These are phyloP conservation scores for Fusarium camptoceras DNA, from an alignment of 2,329 filamentous ascomycete genomes.

Conservation along the genomic window DNA sequence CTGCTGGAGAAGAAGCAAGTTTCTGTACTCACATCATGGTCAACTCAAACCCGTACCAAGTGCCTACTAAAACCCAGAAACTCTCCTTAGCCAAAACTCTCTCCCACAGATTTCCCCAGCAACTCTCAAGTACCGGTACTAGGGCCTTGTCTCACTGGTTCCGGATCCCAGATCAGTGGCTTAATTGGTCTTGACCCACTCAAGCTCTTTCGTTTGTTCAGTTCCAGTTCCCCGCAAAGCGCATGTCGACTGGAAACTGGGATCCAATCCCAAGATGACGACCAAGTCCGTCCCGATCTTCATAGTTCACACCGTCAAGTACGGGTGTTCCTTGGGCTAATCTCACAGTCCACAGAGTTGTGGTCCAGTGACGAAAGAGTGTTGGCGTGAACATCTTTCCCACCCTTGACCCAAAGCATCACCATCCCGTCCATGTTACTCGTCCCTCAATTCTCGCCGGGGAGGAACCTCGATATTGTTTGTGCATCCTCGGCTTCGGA, in stretches of 20 bases:
- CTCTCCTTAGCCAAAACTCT: constrained; percentile 20
- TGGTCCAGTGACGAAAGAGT: constrained; percentile 36
- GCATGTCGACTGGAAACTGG: constrained; percentile 11
- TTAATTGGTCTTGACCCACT: constrained; percentile 39
- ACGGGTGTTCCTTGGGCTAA: constrained; percentile 30
- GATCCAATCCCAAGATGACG: constrained; percentile 19
- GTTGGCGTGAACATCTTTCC: constrained; percentile 32
- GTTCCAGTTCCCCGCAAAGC: constrained; percentile 46
- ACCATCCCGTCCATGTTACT: constrained; percentile 41
- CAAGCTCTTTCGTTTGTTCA: constrained; percentile 11
- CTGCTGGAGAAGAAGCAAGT: background rate
- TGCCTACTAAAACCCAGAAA: background rate
- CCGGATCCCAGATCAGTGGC: constrained; percentile 42
- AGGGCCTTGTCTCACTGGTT: constrained; percentile 36
- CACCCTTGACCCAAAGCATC: constrained; percentile 9
- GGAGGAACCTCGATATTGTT: constrained; percentile 39
- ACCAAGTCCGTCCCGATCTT: constrained; percentile 47
- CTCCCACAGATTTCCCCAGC: constrained; percentile 3
- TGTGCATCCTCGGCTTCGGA: constrained; percentile 42
- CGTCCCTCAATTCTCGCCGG: constrained; percentile 37
- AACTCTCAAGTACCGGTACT: constrained; percentile 21
- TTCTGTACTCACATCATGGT: background rate
- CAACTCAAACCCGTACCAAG: background rate
- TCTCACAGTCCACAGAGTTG: constrained; percentile 40
- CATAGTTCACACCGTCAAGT: constrained; percentile 47